Conservation (phyloP, 2,329 filamentous ascomycete genomes). For the Periconia sp. region DNA sequence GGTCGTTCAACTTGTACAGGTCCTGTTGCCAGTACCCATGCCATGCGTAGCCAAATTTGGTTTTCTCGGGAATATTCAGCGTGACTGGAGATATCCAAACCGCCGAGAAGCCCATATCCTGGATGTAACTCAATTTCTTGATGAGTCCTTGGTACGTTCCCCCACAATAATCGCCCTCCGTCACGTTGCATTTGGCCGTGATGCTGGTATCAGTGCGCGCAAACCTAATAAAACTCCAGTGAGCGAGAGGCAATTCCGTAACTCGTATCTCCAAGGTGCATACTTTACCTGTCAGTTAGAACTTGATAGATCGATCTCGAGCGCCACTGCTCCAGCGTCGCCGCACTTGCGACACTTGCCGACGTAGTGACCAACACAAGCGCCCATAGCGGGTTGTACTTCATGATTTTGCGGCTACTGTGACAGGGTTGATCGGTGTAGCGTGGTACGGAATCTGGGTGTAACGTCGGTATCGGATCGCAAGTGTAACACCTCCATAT, state of each 20-base stretch:
- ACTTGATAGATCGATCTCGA: slow-evolving; percentile 47
- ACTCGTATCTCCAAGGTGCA: slow-evolving; percentile 15
- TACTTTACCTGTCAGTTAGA: slow-evolving; percentile 26
- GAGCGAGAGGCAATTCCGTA: background rate
- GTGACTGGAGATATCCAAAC: slow-evolving; percentile 48
- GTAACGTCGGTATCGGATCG: background rate
- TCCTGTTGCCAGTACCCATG: slow-evolving; percentile 58
- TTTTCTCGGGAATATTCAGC: slow-evolving; percentile 45
- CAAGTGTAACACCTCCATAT: background rate
- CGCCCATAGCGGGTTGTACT: background rate
- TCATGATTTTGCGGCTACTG: background rate
- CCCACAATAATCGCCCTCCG: slow-evolving; percentile 46
- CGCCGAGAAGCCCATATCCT: slow-evolving; percentile 51
- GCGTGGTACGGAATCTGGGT: background rate
- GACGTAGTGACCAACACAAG: background rate
- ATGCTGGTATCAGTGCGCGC: slow-evolving; percentile 44
- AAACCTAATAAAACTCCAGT: slow-evolving; percentile 25
- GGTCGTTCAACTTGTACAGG: slow-evolving; percentile 56
- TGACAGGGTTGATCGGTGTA: background rate
- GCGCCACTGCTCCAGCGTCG: slow-evolving; percentile 42
- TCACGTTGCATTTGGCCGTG: slow-evolving; percentile 40
- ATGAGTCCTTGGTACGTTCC: slow-evolving; percentile 50
- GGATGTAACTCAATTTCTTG: slow-evolving; percentile 49
- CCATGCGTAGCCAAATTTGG: slow-evolving; percentile 48
- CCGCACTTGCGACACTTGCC: slow-evolving; percentile 15